These are phyloP conservation scores for Lasiodiplodia citricola DNA, from an alignment of 2,329 filamentous ascomycete genomes.

Conservation along the genomic window DNA sequence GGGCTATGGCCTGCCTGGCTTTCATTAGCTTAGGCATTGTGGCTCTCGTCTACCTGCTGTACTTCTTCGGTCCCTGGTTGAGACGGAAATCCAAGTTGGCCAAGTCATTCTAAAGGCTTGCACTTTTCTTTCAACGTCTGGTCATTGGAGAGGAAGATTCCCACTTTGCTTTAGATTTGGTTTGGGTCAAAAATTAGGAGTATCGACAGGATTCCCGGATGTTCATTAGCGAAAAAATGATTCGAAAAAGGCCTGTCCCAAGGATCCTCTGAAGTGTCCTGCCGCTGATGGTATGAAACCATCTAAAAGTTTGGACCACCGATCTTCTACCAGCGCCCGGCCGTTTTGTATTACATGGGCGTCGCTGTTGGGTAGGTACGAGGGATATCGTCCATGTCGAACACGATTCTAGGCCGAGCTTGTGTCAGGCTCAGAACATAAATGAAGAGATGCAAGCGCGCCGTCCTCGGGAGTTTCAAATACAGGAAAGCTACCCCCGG, in stretches of 20 bases:
- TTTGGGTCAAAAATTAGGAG: background rate
- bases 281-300: background rate
- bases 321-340: background rate
- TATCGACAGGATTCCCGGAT: background rate
- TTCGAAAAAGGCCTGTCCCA: background rate
- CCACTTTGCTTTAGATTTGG: background rate
- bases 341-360: too few relatives aligned
- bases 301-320: background rate
- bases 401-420: too few relatives aligned
- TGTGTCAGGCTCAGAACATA: too few relatives aligned
- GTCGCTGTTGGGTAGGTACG: too few relatives aligned
- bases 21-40: slow-evolving; percentile 27
- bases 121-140: background rate
- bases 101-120: slow-evolving; percentile 6
- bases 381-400: too few relatives aligned
- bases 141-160: background rate
- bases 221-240: background rate
- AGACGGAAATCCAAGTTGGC: slow-evolving; percentile 18
- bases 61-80: slow-evolving; percentile 26
- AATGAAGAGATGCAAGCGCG: too few relatives aligned
- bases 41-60: slow-evolving; percentile 25
- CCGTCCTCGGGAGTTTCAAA: too few relatives aligned
- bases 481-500: too few relatives aligned
- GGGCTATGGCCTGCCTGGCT: slow-evolving; percentile 26
- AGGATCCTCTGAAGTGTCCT: background rate